Conservation (phyloP, 768 basidiomycete genomes). For the Trichaptum fuscoviolaceum region DNA sequence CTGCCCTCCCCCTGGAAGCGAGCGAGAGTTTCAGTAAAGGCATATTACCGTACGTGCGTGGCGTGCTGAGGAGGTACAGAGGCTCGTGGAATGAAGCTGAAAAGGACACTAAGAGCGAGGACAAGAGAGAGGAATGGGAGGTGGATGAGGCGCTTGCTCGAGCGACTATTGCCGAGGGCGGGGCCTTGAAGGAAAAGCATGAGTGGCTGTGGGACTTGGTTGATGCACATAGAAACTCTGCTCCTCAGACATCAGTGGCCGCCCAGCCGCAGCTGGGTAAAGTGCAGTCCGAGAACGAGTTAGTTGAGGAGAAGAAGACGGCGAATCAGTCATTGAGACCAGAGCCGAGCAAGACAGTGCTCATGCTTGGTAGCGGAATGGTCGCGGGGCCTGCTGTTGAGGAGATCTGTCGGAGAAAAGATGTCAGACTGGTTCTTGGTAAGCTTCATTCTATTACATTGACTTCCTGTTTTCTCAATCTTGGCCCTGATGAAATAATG, state of each 20-base stretch:
- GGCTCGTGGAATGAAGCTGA: background rate
- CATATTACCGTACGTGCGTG: conserved; percentile 62
- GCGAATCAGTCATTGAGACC: background rate
- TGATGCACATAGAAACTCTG: conserved; percentile 15
- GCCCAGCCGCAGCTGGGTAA: background rate
- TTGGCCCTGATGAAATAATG: background rate
- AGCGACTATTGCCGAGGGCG: conserved; percentile 66
- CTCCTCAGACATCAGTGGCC: background rate
- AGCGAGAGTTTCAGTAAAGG: conserved; percentile 68
- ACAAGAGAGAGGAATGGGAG: conserved; percentile 22
- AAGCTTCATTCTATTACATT: conserved; percentile 22
- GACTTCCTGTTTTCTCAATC: background rate
- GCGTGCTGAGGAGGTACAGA: conserved; percentile 41
- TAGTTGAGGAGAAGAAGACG: background rate
- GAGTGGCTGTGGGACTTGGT: conserved; percentile 55
- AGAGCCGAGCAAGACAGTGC: conserved; percentile 43
- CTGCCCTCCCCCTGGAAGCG: conserved; percentile 78
- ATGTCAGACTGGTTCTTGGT: conserved; percentile 77
- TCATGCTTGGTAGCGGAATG: conserved; percentile 93
- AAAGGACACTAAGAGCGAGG: conserved; percentile 18
- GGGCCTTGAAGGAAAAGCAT: conserved; percentile 48
- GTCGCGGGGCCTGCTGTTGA: conserved; percentile 87
- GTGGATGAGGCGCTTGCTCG: conserved; percentile 43
- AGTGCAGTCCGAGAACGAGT: background rate
- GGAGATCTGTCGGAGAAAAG: conserved; percentile 54